Percentiles rank a stretch among this genome's conserved stretches.
Conservation (phyloP, 345 rosid species). For the Aethionema arabicum region DNA sequence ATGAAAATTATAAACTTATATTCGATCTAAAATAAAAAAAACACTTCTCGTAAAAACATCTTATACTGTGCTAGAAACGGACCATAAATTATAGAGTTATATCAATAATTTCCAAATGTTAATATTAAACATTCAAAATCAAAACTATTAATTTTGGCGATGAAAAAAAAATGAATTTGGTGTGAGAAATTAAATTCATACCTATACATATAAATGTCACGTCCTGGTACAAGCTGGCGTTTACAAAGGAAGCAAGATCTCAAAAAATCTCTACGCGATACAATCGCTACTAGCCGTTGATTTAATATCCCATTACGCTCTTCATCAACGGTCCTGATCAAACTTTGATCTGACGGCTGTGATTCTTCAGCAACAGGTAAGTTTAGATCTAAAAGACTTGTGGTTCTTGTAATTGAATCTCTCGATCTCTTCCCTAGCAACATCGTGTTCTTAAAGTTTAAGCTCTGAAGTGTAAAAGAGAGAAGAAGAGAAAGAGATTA, state of each 20-base stretch:
- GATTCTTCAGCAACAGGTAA: conserved; percentile 37
- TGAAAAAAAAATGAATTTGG: too few species aligned
- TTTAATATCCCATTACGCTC: conserved; percentile 38
- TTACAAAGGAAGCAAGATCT: conserved; percentile 71
- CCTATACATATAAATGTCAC: conserved; percentile 91
- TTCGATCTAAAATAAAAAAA: too few species aligned
- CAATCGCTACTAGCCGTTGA: conserved; percentile 44
- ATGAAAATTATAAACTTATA: too few species aligned
- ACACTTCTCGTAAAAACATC: too few species aligned
- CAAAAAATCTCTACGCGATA: conserved; percentile 56
- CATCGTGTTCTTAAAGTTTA: conserved; percentile 33
- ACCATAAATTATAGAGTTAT: too few species aligned
- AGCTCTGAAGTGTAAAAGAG: conserved; percentile 11
- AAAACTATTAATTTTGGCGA: too few species aligned
- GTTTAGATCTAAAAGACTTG: conserved; percentile 51
- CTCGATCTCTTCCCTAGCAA: conserved; percentile 82
- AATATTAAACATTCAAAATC: neutral
- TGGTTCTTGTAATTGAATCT: conserved; percentile 62
- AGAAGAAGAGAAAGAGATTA: conserved; percentile 33
- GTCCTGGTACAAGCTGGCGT: conserved; percentile 66
- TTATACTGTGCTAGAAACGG: too few species aligned
- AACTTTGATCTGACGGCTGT: conserved; percentile 35
- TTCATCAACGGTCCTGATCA: conserved; percentile 21
- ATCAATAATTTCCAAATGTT: neutral
- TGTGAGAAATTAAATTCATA: conserved; percentile 5